Evolutionary conservation across 495 filamentous ascomycete genomes (phyloP), one percentile per base, ranked within the genome.

Genomic region (Aspergillus bertholletiae): DNA sequence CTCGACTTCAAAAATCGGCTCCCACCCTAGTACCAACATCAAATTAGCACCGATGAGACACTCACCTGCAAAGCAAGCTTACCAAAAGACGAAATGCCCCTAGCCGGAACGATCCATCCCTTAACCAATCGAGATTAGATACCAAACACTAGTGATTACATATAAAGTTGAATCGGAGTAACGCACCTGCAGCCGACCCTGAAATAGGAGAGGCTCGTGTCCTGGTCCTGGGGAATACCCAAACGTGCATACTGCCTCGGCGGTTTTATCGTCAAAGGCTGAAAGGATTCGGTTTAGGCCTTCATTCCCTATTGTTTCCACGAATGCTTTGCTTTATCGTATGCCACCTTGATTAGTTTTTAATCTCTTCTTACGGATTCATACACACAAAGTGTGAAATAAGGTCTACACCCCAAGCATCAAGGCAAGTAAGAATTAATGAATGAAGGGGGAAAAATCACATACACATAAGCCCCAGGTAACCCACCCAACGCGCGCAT

Each of bases 251-350:
- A 96, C 86, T 6, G 92, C 92, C 63, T 92, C 80, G 37, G 91
- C 90, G 35, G 81, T 82, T 70, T 96, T 96, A 71, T 96, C 89
- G 22, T 84, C 78, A 69, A 91, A 94, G 15, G 84, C 86, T 12
- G 80, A 78, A 28, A 96, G 84, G 4, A 96, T 80, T 58, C 88
- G 88, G 68, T 92, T 90, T 21, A 96, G 79, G 2, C 91, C 87
- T 23, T 82, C 71, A 62, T 88, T 88, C 43, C 91, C 91, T 39
- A 94, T 75, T 21, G 77, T 76, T 44, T 85, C 75, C 59, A 96
- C 73, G 72, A 96, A 96, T 83, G 88, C 92, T 79, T 96, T 96
- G 49, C 91, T 92, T 15, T 37, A n/a, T n/a, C n/a, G n/a, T n/a
- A n/a, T n/a, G n/a, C n/a, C n/a, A n/a, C n/a, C n/a, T n/a, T n/a